These are phyloP conservation scores for Rhizopogon sp. DNA, from an alignment of 768 basidiomycete genomes.

Conservation along the genomic window DNA sequence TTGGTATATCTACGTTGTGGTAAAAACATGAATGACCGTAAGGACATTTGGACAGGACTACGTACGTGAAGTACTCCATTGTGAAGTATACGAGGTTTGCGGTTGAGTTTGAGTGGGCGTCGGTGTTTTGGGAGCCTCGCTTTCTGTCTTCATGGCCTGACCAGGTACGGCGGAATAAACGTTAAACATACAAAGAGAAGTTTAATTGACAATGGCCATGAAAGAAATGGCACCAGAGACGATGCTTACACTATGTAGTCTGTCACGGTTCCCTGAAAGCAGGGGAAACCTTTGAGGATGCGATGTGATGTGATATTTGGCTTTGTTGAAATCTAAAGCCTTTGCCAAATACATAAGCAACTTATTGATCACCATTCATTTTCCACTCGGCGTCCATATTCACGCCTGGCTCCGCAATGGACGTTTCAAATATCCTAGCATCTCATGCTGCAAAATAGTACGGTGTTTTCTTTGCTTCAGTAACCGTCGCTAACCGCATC, in stretches of 20 bases:
- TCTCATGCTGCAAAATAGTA: constrained; percentile 70
- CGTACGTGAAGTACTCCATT: constrained; percentile 37
- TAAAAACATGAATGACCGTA: neutral
- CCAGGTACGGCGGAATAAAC: neutral
- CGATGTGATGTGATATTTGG: constrained; percentile 11
- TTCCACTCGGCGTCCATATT: neutral
- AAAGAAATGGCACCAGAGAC: neutral
- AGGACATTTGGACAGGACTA: constrained; percentile 1
- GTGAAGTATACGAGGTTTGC: constrained; percentile 28
- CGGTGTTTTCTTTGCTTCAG: constrained; percentile 20
- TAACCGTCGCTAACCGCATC: neutral
- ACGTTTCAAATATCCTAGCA: constrained; percentile 76
- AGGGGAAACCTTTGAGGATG: neutral
- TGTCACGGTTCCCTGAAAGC: too few relatives aligned
- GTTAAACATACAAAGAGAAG: neutral
- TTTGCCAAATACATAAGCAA: constrained; percentile 5
- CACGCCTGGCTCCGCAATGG: constrained; percentile 43
- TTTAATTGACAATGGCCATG: neutral
- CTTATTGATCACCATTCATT: neutral
- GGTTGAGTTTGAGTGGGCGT: constrained; percentile 26
- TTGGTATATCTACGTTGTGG: constrained; percentile 47
- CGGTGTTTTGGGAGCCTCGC: constrained; percentile 29
- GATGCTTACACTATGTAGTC: too few relatives aligned
- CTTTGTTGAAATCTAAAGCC: constrained; percentile 16
- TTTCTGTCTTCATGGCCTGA: constrained; percentile 38